phyloP scores from a whole-genome alignment of 768 basidiomycete species.

The Tulasnella sp. region DNA sequence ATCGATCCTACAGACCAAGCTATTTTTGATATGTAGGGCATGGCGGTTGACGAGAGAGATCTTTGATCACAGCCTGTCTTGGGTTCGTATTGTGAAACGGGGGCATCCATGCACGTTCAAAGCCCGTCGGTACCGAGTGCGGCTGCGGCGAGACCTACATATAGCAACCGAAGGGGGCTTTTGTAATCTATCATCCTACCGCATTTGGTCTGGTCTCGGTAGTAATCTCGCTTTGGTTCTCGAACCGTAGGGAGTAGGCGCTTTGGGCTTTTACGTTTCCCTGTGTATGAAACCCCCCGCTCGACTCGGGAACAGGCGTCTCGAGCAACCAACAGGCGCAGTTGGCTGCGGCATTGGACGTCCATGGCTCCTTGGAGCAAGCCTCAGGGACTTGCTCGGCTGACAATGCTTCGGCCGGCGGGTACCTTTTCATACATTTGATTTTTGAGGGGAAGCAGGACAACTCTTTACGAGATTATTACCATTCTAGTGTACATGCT shows the following conservation, averaged over 20 bases:
- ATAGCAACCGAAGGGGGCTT: background rate
- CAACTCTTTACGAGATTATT: background rate
- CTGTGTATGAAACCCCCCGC: background rate
- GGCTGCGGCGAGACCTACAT: background rate
- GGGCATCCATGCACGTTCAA: background rate
- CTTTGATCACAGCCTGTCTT: no score
- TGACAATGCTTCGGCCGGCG: background rate
- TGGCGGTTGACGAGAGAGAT: background rate
- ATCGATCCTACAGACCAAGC: background rate
- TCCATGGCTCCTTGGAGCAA: background rate
- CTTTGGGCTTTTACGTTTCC: background rate
- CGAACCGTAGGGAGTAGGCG: no score
- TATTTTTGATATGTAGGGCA: background rate
- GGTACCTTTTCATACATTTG: background rate
- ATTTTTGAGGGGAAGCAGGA: background rate
- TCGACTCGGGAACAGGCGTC: background rate
- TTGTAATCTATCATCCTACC: background rate
- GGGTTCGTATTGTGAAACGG: background rate
- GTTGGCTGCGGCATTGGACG: background rate
- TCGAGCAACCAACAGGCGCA: background rate
- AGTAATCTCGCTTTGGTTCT: background rate
- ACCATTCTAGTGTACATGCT: background rate
- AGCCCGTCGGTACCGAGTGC: background rate
- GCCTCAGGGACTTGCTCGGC: background rate
- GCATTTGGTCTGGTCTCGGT: background rate